phyloP scores from a whole-genome alignment of 352 stramenopile genomes.

The Phytophthora pseudosyringae region DNA sequence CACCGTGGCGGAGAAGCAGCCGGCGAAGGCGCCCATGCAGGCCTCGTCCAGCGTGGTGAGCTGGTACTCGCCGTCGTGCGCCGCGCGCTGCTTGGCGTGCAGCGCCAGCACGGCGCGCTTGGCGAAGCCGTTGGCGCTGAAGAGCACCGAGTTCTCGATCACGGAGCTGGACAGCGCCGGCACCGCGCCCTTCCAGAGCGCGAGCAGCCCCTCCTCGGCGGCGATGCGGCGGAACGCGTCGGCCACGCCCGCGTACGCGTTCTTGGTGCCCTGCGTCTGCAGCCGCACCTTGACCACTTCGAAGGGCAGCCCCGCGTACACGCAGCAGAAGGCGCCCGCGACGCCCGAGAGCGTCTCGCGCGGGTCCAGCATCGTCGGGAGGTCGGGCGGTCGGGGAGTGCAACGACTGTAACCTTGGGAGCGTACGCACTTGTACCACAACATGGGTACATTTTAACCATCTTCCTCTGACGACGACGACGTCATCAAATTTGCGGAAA shows the following conservation, averaged over 20 bases:
- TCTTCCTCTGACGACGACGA: no score
- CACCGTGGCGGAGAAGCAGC: constrained; percentile 87
- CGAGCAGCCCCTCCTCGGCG: constrained; percentile 66
- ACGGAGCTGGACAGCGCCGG: constrained; percentile 88
- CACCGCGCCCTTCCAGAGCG: constrained; percentile 91
- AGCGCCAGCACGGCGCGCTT: constrained; percentile 69
- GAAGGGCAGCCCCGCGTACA: constrained; percentile 88
- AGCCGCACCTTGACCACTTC: constrained; percentile 89
- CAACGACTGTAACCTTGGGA: constrained; percentile 17
- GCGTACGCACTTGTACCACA: constrained; percentile 12
- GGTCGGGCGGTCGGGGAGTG: constrained; percentile 10
- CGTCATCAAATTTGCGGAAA: no score
- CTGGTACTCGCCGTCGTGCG: constrained; percentile 57
- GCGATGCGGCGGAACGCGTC: constrained; percentile 79
- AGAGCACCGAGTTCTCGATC: constrained; percentile 92
- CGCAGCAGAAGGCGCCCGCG: constrained; percentile 80
- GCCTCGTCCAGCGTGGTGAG: constrained; percentile 85
- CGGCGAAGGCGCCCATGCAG: constrained; percentile 79
- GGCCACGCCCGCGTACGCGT: constrained; percentile 65
- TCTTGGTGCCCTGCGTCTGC: constrained; percentile 73
- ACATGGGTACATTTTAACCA: no score
- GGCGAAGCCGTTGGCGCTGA: constrained; percentile 85
- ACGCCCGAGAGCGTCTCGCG: constrained; percentile 81
- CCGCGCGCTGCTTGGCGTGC: constrained; percentile 52
- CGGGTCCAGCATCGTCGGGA: constrained; percentile 63